Conservation (phyloP, 2,329 filamentous ascomycete species). For the Xylariaceae sp. region DNA sequence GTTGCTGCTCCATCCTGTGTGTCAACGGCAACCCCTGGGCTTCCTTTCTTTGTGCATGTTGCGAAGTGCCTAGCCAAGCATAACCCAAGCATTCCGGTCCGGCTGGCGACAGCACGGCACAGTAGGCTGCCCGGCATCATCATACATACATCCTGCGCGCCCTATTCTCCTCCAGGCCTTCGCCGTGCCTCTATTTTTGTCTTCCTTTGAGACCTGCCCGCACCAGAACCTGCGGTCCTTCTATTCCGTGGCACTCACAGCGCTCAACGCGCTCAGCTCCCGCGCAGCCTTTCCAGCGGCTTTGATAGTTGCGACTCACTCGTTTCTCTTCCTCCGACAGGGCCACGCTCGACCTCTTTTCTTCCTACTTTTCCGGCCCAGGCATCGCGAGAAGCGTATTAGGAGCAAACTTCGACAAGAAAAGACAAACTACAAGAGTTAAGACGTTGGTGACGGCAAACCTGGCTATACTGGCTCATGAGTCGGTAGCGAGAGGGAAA, state of each 20-base stretch:
- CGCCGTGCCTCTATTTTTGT: not conserved
- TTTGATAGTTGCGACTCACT: conserved; percentile 13
- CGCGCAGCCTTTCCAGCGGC: conserved; percentile 5
- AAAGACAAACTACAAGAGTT: not conserved
- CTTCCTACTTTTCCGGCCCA: not conserved
- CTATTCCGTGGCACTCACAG: not conserved
- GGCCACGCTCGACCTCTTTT: not conserved
- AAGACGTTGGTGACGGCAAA: not conserved
- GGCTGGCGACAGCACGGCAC: not conserved
- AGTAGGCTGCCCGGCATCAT: not conserved
- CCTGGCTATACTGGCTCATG: conserved; percentile 2
- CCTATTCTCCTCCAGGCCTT: not conserved
- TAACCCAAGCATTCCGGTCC: not conserved
- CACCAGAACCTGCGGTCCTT: conserved; percentile 2
- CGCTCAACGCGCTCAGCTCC: conserved; percentile 7
- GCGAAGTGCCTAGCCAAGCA: not conserved
- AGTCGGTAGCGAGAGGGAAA: conserved; percentile 3
- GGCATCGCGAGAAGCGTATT: not conserved
- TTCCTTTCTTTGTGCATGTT: not conserved
- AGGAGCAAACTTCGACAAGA: not conserved
- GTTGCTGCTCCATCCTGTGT: not conserved
- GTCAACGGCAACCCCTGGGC: not conserved
- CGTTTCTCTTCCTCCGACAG: not conserved
- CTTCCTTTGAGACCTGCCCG: not conserved
- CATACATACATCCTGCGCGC: not conserved